Base-by-base conservation (phyloP, 2,329 filamentous ascomycete genomes). In the Colletotrichum lindemuthianum region DNA sequence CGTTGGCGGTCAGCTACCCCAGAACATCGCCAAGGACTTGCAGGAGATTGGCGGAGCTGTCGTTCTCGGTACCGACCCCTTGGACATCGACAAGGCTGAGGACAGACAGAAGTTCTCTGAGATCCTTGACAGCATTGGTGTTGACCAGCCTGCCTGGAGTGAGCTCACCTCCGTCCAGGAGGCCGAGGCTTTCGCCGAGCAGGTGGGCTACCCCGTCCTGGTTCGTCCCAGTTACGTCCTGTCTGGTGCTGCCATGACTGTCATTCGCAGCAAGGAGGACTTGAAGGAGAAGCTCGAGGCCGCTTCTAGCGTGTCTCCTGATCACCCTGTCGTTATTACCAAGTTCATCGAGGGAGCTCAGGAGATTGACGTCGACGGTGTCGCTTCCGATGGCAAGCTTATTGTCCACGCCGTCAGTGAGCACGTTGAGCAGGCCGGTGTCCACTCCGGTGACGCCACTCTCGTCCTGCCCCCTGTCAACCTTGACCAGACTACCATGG, bases 71-170 rank as follows among this genome's bases (percentile, higher is more conserved):
- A 99, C 96, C 0, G 88, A 98, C 73, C 96, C 96, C 41, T 86
- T 89, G 73, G 93, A 98, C 74, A 99, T 99, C 70, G 96, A 99
- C 86, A 96, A 94, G 83, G 96, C 96, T 50, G 96, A 99, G 80
- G 94, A 99, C 77, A 89, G 96, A 75, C 94, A 98, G 79, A 98
- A 99, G 79, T 99, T 99, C 84, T 97, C 95, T 24, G 91, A 94
- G 73, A 98, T 98, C 69, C 86, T 99, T 49, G 96, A 99, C 78
- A 96, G 92, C 77, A 97, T 98, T 72, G 95, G 94, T 65, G 89
- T 99, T 60, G 95, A 98, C 76, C 96, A 99, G 81, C 96, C 96
- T 40, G 93, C 93, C 9, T 99, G 96, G 96, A 97, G 97, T 80
- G 96, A 99, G 78, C 88, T 98, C 43, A 97, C 92, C 36, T 97